Evolutionary conservation across 1,284 basidiomycete genomes (phyloP), one percentile per base, ranked within the genome.

Genomic region (Trametes sp.): DNA sequence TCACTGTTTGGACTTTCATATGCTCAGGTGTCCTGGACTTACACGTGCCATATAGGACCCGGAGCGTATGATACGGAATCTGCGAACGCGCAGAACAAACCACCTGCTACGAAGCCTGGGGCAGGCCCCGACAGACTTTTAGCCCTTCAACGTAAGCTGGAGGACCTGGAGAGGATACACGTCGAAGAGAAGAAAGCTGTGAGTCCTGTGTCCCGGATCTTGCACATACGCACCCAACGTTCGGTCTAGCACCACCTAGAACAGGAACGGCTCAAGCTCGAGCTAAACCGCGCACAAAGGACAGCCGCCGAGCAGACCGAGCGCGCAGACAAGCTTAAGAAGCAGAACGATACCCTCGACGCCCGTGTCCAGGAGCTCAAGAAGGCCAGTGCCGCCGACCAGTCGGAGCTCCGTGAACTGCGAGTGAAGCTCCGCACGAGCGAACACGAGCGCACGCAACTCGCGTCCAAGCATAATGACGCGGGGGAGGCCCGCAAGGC

Each of bases 121-220:
- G 56, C 41, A 46, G 65, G 59, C 21, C 46, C 59, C 61, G 87
- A 89, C 59, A 79, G 82, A 23, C 87, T 87, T 68, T 78, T 80
- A 11, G 61, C 73, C 19, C 79, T 92, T 10, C 84, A 90, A 72
- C 82, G 81, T 66, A 88, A 88, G 69, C 80, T 92, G 0, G 87
- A 90, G 41, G 86, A 90, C 19, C 73, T 92, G 14, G 88, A 92
- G 74, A 76, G 76, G 59, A 72, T 88, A 26, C 88, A 91, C 67
- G 75, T 80, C 31, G 88, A 92, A 11, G 84, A 82, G 63, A 92
- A 90, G 82, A 87, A 82, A 77, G 63, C 78, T 45, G 91, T 91
- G 71, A 69, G 87, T 36, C 56, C 53, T 23, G 35, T 16, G 10
- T 23, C 42, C 11, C 45, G n/a, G 16, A 19, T 49, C 38, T 33